Base-by-base conservation (phyloP, 2,329 filamentous ascomycete genomes). In the Gliomastix tumulicola region DNA sequence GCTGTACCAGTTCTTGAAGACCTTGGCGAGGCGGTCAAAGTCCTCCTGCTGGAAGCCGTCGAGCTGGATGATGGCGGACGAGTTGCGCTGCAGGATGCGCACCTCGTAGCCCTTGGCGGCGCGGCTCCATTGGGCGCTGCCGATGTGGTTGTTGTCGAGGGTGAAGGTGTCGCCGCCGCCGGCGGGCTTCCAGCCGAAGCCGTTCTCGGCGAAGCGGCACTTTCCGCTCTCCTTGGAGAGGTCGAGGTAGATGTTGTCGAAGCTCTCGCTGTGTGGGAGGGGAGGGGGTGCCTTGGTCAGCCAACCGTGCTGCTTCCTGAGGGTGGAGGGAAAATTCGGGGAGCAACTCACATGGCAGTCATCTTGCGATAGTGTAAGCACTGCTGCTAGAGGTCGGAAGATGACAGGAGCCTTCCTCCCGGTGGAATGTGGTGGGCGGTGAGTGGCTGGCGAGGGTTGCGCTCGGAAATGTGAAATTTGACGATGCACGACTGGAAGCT, bases 1-100 rank as follows among this genome's bases (percentile, higher is more conserved):
- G 65, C 88, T 92, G 65, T 97, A 98, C 87, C 90, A 97, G 54
- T 90, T 86, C 68, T 96, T 97, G 74, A 98, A 96, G 48, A 92
- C 79, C 60, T 95, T 96, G 64, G 71, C 76, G 12, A 96, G 69
- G 38, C 92, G 86, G 48, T 98, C 92, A 49, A 88, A 86, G 60
- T 98, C 90, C 74, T 96, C 89, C 58, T 89, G 84, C 46, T 87
- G 80, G 62, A 98, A 98, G 1, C 92, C 92, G 59, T 98, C 92
- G 33, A 98, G 76, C 59, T 97, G 92, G 38, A 95, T 82, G 41
- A 97, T 79, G 44, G 85, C 86, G 10, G 86, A 85, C 11, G 85
- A 85, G 42, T 81, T 86, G 43, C 89, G 79, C 51, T 88, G 84
- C 45, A 92, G 68, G 39, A 98, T 85, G 69, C 94, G 96, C 55